Conservation (phyloP, 805 yeast genomes). For the Sugiyamaella mastotermitis region DNA sequence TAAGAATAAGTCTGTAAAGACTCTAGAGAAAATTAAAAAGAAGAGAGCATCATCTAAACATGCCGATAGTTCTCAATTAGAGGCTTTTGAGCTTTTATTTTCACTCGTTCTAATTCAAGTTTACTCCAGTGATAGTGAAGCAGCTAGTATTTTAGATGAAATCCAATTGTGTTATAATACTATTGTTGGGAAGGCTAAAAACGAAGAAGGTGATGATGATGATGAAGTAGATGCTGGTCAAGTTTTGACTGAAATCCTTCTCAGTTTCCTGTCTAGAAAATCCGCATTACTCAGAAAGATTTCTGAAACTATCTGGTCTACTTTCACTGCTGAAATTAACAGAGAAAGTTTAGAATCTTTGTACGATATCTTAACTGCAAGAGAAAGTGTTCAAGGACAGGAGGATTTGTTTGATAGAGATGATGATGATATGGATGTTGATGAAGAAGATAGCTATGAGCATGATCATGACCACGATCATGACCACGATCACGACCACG, state of each 20-base stretch:
- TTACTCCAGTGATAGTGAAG: slow-evolving; percentile 66
- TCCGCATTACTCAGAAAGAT: slow-evolving; percentile 53
- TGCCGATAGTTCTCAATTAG: slow-evolving; percentile 38
- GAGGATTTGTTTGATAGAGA: slow-evolving; percentile 64
- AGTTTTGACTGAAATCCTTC: slow-evolving; percentile 51
- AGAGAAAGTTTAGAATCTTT: slow-evolving; percentile 42
- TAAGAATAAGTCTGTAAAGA: slow-evolving; percentile 43
- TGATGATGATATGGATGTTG: slow-evolving; percentile 43
- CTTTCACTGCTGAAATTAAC: slow-evolving; percentile 43
- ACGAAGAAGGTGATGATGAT: slow-evolving; percentile 34
- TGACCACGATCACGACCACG: slow-evolving; percentile 32
- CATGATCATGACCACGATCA: slow-evolving; percentile 33
- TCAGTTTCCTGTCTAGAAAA: slow-evolving; percentile 52
- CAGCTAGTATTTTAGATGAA: slow-evolving; percentile 69
- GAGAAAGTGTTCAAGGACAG: slow-evolving; percentile 81
- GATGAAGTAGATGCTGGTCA: slow-evolving; percentile 39
- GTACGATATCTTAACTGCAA: slow-evolving; percentile 51
- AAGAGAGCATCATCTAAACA: slow-evolving; percentile 33
- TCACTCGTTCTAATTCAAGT: slow-evolving; percentile 74
- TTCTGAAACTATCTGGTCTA: slow-evolving; percentile 51
- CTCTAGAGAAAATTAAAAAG: slow-evolving; percentile 40
- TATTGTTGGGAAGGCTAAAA: slow-evolving; percentile 34
- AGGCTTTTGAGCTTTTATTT: slow-evolving; percentile 68
- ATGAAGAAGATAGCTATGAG: slow-evolving; percentile 38
- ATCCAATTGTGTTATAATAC: slow-evolving; percentile 52